Evolutionary conservation across 495 filamentous ascomycete genomes (phyloP).

Genomic region (Cryomyces antarcticus): DNA sequence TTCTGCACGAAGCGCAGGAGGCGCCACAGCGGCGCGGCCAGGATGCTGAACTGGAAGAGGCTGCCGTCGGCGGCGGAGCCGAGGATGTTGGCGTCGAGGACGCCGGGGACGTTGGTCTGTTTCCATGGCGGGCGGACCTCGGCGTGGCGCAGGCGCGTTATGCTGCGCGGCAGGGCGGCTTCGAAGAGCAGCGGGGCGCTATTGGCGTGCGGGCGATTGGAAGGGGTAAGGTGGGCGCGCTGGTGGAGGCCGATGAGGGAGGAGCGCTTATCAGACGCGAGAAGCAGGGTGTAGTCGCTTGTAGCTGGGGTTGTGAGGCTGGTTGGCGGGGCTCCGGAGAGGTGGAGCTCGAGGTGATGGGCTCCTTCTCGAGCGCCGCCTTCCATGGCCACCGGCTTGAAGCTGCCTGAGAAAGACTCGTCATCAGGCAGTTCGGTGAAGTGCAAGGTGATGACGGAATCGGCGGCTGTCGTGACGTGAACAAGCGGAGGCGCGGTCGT

Average conservation of each 20-base stretch:
- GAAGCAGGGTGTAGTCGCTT: conserved; percentile 1
- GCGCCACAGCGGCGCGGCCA: conserved; percentile 6
- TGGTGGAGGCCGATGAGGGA: conserved; percentile 11
- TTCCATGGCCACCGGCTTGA: conserved; percentile 12
- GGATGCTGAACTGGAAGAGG: conserved; percentile 13
- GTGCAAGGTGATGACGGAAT: conserved; percentile 15
- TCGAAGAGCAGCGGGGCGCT: conserved; percentile 13
- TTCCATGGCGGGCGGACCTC: conserved; percentile 14
- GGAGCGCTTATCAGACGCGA: conserved; percentile 12
- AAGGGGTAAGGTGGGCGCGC: neutral
- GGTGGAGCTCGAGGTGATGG: conserved; percentile 3
- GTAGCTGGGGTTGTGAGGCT: neutral
- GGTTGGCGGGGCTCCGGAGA: neutral
- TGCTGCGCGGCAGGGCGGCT: conserved; percentile 12
- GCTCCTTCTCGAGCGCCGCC: neutral
- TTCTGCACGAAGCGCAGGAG: conserved; percentile 9
- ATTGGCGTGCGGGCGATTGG: neutral
- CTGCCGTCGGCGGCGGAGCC: conserved; percentile 17
- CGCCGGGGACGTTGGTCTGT: conserved; percentile 2
- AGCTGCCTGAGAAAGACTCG: conserved; percentile 5
- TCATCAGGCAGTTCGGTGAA: conserved; percentile 16
- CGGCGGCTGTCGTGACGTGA: conserved; percentile 14
- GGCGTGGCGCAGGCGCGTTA: conserved; percentile 14
- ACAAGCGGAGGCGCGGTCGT: conserved; percentile 10
- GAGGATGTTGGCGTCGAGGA: conserved; percentile 15